Evolutionary conservation across 805 yeast genomes (phyloP), one percentile per base, ranked within the genome.

Genomic region (Saturnispora diversa): DNA sequence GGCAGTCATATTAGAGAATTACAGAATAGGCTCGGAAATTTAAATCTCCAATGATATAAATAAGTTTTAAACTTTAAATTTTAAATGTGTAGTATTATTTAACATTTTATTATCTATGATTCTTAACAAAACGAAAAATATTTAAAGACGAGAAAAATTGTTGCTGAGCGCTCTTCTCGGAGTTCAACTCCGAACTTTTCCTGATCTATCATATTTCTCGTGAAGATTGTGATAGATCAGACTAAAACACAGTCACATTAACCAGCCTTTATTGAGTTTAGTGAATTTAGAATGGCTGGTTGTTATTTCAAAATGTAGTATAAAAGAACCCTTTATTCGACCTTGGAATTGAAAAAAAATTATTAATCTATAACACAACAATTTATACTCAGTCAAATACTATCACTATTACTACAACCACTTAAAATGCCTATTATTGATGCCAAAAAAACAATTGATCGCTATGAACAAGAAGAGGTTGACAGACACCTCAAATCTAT

Each of bases 1-100:
- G 61, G 58, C 3, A 36, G 38, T 24, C 62, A 59, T 40, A 58
- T 60, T 31, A 49, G 48, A 42, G 65, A 60, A 26, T 38, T 60
- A 22, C 65, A 60, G 34, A 45, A 51, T 6, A 50, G 45, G 31
- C 37, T 60, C 35, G 49, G 51, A 27, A 53, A 51, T 6, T n/a
- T 58, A 11, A 51, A 55, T 27, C 39, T 59, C 3, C 33, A 48
- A n/a, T 37, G 34, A 33, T 34, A 28, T 15, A 8, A n/a, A 26
- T 5, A n/a, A 7, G 15, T 26, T n/a, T 26, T 26, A 5, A 6
- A n/a, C 29, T 26, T 22, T 37, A 16, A 16, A 29, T 37, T 16
- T 28, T 26, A 26, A n/a, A 26, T 26, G n/a, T n/a, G n/a, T n/a
- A n/a, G n/a, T n/a, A n/a, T n/a, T n/a, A n/a, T n/a, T n/a, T n/a